Evolutionary conservation across 306 rosid genomes (phyloP), one percentile per base, ranked within the genome.

Genomic region (Pyrus betulifolia): DNA sequence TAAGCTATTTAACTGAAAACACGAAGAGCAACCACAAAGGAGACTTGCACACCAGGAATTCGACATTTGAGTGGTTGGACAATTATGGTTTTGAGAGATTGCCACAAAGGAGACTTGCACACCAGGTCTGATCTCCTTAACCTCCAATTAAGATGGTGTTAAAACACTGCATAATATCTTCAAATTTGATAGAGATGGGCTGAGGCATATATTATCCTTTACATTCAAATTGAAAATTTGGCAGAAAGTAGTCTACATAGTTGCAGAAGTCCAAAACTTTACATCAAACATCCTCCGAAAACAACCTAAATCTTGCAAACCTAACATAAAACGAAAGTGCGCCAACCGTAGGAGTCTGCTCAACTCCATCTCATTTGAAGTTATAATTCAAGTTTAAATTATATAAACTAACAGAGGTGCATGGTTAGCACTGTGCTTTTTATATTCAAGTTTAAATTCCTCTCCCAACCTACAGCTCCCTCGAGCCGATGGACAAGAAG

Each of bases 401-500:
- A 7, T 7, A 38, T 7, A 35, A 38, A 38, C 9, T 38, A 38
- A 38, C 9, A 6, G 42, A 38, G 42, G 42, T 38, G 9, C 10
- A 38, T 38, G 9, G 42, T 6, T 6, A 38, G 0, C 42, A 38
- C 2, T 1, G 10, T 3, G 0, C 45, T 42, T 42, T 42, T 42
- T 42, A 2, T 42, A 42, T 42, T 42, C 45, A 42, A 42, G 1
- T 42, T 10, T 38, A 38, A 42, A 42, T 42, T 42, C 45, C 12
- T 42, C 12, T 0, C 0, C 12, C 71, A 74, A 54, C 8, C 55
- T 49, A 75, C 68, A 58, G 57, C 62, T 81, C 78, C 19, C 77
- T 85, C 14, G 46, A 42, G 19, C 74, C 64, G 31, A 81, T 78
- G 84, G 80, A 74, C 74, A 76, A 79, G 57, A 75, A 23, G 15